Base-by-base conservation (phyloP, 208 protist genomes). In the Acanthamoeba healyi region DNA sequence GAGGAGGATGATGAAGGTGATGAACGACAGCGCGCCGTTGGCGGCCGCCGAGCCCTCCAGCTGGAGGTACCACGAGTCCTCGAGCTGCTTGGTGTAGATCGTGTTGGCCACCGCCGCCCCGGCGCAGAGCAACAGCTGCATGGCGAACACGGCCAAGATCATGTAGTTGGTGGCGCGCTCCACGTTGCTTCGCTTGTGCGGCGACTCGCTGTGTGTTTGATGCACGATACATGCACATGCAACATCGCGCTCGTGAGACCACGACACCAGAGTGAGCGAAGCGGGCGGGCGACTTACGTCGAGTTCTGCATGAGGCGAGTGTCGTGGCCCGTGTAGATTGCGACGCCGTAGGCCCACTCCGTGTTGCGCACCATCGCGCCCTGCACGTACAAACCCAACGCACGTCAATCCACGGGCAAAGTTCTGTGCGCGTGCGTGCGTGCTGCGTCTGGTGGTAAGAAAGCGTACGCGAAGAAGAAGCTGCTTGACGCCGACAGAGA, bases 291-390 rank as follows among this genome's bases (percentile, higher is more conserved):
- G 32, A 40, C 46, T 22, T 70, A 90, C 82, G 40, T 90, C 0
- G 94, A 46, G 79, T 97, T 97, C 29, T 95, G 70, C 32, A 97
- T 77, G 26, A 96, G 74, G 72, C 97, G 97, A 15, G 95, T 97
- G 38, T 98, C 95, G 58, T 95, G 51, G 1, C 97, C 97, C 29
- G 96, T 96, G 86, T 96, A 97, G 29, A 96, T 58, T n/a, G 58
- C 56, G 19, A 90, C 26, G 17, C 82, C 82, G 38, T 70, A 90
- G 19, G 34, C 82, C 58, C 58, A 72, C 58, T 90, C 54, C 56
- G 82, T 90, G 34, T 90, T 90, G 32, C 82, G 34, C 14, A 90
- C 19, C 82, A 72, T 90, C 17, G 82, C 82, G 6, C 54, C 58
- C 49, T 90, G 49, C 36, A 26, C 5, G 36, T 5, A 61, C 72